These are phyloP conservation scores for Barbarea vulgaris DNA, from an alignment of 345 rosid genomes.

Conservation along the genomic window DNA sequence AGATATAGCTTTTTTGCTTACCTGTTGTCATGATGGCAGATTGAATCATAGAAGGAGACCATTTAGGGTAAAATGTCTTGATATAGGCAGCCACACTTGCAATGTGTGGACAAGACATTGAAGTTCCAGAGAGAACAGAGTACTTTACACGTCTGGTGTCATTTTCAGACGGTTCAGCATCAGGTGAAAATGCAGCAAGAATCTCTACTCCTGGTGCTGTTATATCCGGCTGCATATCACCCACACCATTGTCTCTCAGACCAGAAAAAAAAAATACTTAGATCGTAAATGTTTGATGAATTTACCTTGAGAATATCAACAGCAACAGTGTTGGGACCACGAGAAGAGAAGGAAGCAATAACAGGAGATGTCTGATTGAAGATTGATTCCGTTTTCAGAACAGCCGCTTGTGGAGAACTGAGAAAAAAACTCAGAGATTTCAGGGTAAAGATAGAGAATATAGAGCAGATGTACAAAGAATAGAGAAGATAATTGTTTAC, in stretches of 20 bases:
- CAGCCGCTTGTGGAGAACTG: constrained; percentile 32
- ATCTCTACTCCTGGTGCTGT: constrained; percentile 60
- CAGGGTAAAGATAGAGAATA: not conserved
- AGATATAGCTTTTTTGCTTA: not conserved
- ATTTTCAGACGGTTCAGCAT: not conserved
- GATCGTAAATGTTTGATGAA: too few relatives aligned
- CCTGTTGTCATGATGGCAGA: constrained; percentile 57
- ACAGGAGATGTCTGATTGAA: constrained; percentile 36
- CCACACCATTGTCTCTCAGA: constrained; percentile 3
- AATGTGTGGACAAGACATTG: constrained; percentile 53
- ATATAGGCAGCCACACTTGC: constrained; percentile 47
- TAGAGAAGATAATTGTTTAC: constrained; percentile 31
- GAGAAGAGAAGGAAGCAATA: constrained; percentile 51
- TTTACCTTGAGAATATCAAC: constrained; percentile 53
- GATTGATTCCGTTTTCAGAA: constrained; percentile 38
- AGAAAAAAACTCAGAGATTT: not conserved
- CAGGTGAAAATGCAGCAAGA: constrained; percentile 54
- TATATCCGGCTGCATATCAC: constrained; percentile 55
- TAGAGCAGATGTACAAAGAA: not conserved
- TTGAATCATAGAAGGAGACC: constrained; percentile 53
- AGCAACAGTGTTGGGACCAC: constrained; percentile 56
- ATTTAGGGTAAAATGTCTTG: constrained; percentile 47
- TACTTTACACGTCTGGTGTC: constrained; percentile 35
- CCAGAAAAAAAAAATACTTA: not conserved
- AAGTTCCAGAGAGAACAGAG: constrained; percentile 46